Evolutionary conservation across 1,284 basidiomycete species (phyloP).

Genomic region (Trichosporon coremiiforme): DNA sequence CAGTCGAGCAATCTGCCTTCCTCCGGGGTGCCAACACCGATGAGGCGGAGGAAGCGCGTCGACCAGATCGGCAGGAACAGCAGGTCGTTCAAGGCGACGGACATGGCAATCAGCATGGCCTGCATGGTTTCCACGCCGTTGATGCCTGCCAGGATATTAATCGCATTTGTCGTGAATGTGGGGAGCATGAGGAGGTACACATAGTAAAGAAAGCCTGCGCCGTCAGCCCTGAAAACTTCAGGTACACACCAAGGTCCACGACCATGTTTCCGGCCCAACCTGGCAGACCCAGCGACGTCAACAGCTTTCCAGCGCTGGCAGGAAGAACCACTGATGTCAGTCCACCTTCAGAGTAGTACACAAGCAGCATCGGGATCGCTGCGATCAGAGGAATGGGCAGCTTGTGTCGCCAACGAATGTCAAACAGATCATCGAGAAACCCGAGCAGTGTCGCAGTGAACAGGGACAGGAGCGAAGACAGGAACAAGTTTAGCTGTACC

Average conservation of each 20-base stretch:
- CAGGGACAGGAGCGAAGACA: constrained; percentile 89
- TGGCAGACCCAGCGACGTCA: constrained; percentile 48
- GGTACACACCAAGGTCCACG: constrained; percentile 80
- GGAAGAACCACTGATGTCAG: constrained; percentile 93
- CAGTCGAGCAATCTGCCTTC: constrained; percentile 50
- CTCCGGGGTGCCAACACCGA: constrained; percentile 65
- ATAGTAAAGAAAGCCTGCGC: constrained; percentile 70
- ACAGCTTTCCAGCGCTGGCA: constrained; percentile 68
- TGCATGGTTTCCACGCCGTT: constrained; percentile 96
- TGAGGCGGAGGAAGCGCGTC: constrained; percentile 63
- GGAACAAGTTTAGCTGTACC: constrained; percentile 78
- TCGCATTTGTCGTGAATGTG: constrained; percentile 96
- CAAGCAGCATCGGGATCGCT: constrained; percentile 89
- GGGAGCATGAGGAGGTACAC: constrained; percentile 94
- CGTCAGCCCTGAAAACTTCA: background rate
- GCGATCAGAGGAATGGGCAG: constrained; percentile 95
- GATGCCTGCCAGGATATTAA: constrained; percentile 98
- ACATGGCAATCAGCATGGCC: constrained; percentile 86
- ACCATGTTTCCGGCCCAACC: constrained; percentile 62
- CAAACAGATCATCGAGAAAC: constrained; percentile 96
- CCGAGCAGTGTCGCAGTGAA: constrained; percentile 91
- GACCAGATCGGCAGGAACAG: constrained; percentile 78
- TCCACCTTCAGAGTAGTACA: constrained; percentile 92
- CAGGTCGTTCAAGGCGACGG: constrained; percentile 87
- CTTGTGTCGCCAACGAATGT: constrained; percentile 98